A percentile compares a stretch with the other conserved stretches of the same genome.
Conservation (phyloP, 768 basidiomycete species). For the Leccinum uliginosum region DNA sequence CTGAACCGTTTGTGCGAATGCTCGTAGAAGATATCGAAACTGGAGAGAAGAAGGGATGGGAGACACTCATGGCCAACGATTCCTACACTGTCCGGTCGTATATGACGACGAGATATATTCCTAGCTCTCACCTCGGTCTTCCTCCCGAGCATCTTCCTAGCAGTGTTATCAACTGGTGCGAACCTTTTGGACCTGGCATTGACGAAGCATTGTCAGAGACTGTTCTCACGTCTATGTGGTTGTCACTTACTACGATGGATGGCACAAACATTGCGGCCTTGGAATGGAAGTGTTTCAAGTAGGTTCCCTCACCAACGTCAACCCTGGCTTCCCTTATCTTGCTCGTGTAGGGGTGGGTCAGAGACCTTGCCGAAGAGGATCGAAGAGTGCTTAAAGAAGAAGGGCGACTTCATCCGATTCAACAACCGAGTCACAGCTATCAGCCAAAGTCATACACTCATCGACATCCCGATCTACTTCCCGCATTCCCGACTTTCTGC, state of each 20-base stretch:
- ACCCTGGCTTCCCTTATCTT: neutral
- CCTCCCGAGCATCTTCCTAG: conserved; percentile 12
- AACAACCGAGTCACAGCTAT: conserved; percentile 5
- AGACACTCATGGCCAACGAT: conserved; percentile 24
- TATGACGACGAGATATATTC: conserved; percentile 18
- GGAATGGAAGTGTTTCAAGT: conserved; percentile 11
- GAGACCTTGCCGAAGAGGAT: conserved; percentile 5
- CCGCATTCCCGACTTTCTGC: neutral
- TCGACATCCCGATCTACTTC: neutral
- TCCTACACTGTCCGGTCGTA: conserved; percentile 22
- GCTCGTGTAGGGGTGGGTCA: neutral
- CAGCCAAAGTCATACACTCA: neutral
- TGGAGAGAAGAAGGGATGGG: conserved; percentile 20
- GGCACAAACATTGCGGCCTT: neutral
- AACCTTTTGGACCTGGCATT: conserved; percentile 7
- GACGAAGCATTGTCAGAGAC: neutral
- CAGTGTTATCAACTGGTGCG: conserved; percentile 27
- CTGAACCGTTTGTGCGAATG: conserved; percentile 14
- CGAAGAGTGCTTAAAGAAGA: neutral
- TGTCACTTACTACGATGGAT: neutral
- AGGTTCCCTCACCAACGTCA: neutral
- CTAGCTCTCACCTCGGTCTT: conserved; percentile 14
- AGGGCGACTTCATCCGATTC: neutral
- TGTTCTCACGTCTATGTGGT: neutral
- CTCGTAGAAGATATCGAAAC: conserved; percentile 19